Conservation (phyloP, 2,329 filamentous ascomycete genomes). For the Fusarium duplospermum region DNA sequence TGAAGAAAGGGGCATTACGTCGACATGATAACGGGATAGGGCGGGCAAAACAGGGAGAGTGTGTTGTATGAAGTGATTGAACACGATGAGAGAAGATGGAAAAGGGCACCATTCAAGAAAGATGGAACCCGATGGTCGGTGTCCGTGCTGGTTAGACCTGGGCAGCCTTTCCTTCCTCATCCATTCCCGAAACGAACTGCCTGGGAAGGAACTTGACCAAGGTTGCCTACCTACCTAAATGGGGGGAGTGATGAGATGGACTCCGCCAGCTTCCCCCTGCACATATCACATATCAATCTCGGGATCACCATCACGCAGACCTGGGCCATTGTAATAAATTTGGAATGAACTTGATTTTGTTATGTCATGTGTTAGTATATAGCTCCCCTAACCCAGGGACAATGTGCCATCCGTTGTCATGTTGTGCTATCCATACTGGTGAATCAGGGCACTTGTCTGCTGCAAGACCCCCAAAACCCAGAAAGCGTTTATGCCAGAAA, state of each 20-base stretch:
- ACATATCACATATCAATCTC: not conserved
- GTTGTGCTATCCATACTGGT: not conserved
- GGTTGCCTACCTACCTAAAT: not conserved
- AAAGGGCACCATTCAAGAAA: not conserved
- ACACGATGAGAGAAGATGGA: not conserved
- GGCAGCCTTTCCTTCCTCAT: not conserved
- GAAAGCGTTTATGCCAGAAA: too few relatives aligned
- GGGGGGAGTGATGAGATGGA: not conserved
- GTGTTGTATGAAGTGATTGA: not conserved
- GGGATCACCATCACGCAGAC: not conserved
- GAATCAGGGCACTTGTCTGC: too few relatives aligned
- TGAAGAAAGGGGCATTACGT: not conserved
- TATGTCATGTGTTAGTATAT: not conserved
- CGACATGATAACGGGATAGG: constrained; percentile 6
- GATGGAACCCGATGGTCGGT: not conserved
- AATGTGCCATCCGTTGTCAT: not conserved
- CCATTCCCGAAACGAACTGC: not conserved
- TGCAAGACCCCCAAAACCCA: too few relatives aligned
- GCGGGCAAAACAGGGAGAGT: not conserved
- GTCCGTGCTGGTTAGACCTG: not conserved
- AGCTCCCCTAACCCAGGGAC: not conserved
- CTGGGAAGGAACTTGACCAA: not conserved
- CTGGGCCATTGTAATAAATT: not conserved
- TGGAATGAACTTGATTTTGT: not conserved
- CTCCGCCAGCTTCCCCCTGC: not conserved